phyloP scores from a whole-genome alignment of 1,284 basidiomycete genomes.

The Cryptococcus sp. region DNA sequence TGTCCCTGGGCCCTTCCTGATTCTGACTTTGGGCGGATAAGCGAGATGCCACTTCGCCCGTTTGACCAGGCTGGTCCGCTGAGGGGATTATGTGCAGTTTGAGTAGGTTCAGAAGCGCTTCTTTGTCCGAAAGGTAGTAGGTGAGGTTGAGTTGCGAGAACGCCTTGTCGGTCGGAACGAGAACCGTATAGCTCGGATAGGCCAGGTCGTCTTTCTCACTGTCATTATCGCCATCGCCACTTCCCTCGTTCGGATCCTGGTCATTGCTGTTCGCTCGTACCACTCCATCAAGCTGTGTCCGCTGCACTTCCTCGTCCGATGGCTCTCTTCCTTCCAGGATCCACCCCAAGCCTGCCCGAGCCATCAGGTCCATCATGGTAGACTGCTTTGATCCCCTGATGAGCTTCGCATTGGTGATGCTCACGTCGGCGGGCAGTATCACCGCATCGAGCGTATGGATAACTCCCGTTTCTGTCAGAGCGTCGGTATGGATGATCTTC shows the following conservation, averaged over 20 bases:
- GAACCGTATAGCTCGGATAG: slow-evolving; percentile 67
- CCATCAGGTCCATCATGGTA: slow-evolving; percentile 83
- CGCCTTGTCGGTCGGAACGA: slow-evolving; percentile 89
- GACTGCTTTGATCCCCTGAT: slow-evolving; percentile 81
- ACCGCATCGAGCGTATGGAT: slow-evolving; percentile 85
- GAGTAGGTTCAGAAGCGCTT: slow-evolving; percentile 69
- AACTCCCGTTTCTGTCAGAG: slow-evolving; percentile 82
- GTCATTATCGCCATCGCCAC: slow-evolving; percentile 8
- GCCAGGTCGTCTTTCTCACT: slow-evolving; percentile 31
- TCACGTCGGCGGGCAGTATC: slow-evolving; percentile 82
- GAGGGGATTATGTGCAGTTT: slow-evolving; percentile 83
- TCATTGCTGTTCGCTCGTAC: slow-evolving; percentile 58
- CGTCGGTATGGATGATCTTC: slow-evolving; percentile 57
- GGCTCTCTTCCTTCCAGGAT: slow-evolving; percentile 80
- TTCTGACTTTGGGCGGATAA: too few species aligned
- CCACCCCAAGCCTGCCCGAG: slow-evolving; percentile 84
- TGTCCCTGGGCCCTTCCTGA: slow-evolving; percentile 30
- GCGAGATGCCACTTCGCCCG: background rate
- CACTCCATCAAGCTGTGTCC: slow-evolving; percentile 48
- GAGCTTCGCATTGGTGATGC: slow-evolving; percentile 84
- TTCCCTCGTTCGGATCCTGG: slow-evolving; percentile 2
- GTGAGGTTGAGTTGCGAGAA: slow-evolving; percentile 89
- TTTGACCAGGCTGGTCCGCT: background rate
- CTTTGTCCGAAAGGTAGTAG: slow-evolving; percentile 65
- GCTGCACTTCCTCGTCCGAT: slow-evolving; percentile 57